Base-by-base conservation (phyloP, 495 filamentous ascomycete genomes). In the Penicillium pancosmium region DNA sequence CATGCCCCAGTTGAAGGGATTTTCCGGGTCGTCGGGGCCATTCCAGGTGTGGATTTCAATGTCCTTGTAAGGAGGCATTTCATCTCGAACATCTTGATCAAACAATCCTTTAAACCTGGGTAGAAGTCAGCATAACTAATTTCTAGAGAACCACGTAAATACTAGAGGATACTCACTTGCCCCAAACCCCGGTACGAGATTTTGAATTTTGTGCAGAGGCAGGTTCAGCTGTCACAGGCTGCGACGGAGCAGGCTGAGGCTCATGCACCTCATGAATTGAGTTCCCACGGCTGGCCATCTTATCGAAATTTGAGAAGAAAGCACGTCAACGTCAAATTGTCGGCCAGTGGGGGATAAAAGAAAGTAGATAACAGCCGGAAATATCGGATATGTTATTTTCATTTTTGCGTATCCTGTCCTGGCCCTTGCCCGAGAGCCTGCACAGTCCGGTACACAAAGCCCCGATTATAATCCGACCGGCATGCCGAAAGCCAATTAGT, bases 41-140 rank as follows among this genome's bases (percentile, higher is more conserved):
- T 68, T 54, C 72, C 74, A 77, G n/a, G 65, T 67, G 35, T 75
- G 70, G 21, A 73, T 67, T 44, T 73, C 64, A 18, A 72, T 52
- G 34, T 72, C 64, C 18, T 50, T 47, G 21, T 47, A 47, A 47
- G 16, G 4, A 15, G 16, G 44, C 1, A 47, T 25, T 25, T 51
- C 40, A 49, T 52, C 40, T 9, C 49, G 27, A 27, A 58, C 49
- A 27, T 58, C 56, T 18, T 8, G 16, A 23, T 33, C 43, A 10
- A 58, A 34, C n/a, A 58, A 16, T 36, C 49, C 16, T 5, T 38
- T 49, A 5, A 58, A 8, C 43, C 56, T 58, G 18, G 31, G 40
- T 31, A 58, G 12, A 44, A 23, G 10, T 18, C 8, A 11, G 38
- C 5, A 11, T 16, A 13, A 10, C 1, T 36, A 27, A 35, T 13